phyloP scores from a whole-genome alignment of 23 red algal species.

The Gracilariopsis chorda region DNA sequence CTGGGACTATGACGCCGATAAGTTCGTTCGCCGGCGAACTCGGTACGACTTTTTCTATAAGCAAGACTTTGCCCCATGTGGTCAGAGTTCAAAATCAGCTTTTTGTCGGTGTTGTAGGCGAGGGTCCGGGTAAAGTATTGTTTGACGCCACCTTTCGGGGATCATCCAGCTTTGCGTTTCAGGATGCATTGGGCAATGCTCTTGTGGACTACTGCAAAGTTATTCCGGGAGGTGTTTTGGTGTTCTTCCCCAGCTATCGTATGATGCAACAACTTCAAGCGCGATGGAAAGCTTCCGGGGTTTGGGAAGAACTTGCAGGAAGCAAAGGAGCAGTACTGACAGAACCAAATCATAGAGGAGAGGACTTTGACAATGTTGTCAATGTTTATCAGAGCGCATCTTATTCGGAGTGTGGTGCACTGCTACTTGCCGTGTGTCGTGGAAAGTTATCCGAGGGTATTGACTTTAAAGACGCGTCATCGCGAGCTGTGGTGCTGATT shows the following conservation, averaged over 20 bases:
- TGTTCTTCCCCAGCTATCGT: constrained; percentile 88
- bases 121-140: constrained; percentile 3
- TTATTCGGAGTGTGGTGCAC: constrained; percentile 30
- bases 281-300: constrained; percentile 56
- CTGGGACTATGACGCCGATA: constrained; percentile 87
- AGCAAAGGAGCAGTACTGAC: constrained; percentile 48
- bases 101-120: constrained; percentile 40
- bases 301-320: constrained; percentile 44
- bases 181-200: constrained; percentile 74
- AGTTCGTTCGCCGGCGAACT: constrained; percentile 77
- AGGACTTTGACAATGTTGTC: constrained; percentile 46
- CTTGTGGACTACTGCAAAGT: constrained; percentile 50
- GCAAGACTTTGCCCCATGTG: constrained; percentile 62
- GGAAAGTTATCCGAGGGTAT: constrained; percentile 94
- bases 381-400: constrained; percentile 24
- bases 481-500: constrained; percentile 76
- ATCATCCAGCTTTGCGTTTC: constrained; percentile 52
- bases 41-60: constrained; percentile 50
- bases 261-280: constrained; percentile 48
- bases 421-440: constrained; percentile 83
- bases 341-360: constrained; percentile 51
- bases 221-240: constrained; percentile 79
- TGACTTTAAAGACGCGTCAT: constrained; percentile 77
- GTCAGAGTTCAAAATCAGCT: constrained; percentile 74
- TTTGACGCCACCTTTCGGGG: constrained; percentile 57